phyloP scores from a whole-genome alignment of 2,329 filamentous ascomycete genomes.

The Aspergillus felis region DNA sequence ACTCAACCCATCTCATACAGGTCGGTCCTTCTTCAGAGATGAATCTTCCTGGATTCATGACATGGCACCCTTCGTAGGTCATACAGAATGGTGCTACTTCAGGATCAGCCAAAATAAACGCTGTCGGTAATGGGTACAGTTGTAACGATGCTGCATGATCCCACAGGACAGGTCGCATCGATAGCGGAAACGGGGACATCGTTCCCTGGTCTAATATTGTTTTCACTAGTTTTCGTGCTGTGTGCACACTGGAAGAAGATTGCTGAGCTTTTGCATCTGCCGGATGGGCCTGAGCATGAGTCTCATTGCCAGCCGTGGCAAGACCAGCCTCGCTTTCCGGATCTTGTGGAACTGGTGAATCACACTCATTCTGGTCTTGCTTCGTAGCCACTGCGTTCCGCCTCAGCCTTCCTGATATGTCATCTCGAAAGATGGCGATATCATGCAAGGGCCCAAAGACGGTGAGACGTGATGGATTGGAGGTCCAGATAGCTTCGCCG shows the following conservation, averaged over 20 bases:
- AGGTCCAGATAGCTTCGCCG: constrained; percentile 81
- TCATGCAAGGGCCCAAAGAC: constrained; percentile 88
- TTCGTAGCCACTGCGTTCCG: constrained; percentile 72
- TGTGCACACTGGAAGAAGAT: constrained; percentile 31
- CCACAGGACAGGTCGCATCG: constrained; percentile 80
- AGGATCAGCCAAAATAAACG: constrained; percentile 76
- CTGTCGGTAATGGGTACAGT: constrained; percentile 83
- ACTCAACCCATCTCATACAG: constrained; percentile 81
- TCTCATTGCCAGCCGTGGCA: constrained; percentile 31
- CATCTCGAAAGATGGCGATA: constrained; percentile 80
- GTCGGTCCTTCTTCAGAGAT: constrained; percentile 66
- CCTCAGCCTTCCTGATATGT: constrained; percentile 74
- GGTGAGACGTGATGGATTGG: constrained; percentile 75
- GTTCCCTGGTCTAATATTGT: constrained; percentile 88
- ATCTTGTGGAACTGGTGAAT: constrained; percentile 26
- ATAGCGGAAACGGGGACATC: constrained; percentile 79
- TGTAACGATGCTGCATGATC: constrained; percentile 73
- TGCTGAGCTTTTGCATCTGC: constrained; percentile 13
- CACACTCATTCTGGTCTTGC: constrained; percentile 20
- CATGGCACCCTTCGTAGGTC: constrained; percentile 92
- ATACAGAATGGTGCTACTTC: constrained; percentile 79
- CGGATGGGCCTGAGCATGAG: constrained; percentile 16
- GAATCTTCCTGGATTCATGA: constrained; percentile 84
- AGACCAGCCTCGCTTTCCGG: constrained; percentile 13
- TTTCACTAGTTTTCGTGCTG: constrained; percentile 77